These are phyloP conservation scores for Macaranga tanarius DNA, from an alignment of 441 rosid species.

Conservation along the genomic window DNA sequence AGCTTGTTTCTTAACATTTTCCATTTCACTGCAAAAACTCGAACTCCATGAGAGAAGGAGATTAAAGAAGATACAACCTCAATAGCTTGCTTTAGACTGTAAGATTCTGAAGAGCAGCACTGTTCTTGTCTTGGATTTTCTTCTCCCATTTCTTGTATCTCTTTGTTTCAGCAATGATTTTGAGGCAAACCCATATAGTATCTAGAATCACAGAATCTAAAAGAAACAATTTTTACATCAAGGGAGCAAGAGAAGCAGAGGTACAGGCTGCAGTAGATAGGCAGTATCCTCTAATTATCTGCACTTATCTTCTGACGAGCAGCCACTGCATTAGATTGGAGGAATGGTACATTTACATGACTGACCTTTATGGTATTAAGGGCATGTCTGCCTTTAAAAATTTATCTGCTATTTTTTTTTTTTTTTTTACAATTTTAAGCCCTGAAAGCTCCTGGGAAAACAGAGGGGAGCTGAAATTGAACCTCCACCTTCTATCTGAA, in stretches of 20 bases:
- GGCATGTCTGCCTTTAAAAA: neutral
- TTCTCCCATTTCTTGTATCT: constrained; percentile 39
- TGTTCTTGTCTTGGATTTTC: constrained; percentile 28
- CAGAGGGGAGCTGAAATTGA: too few relatives aligned
- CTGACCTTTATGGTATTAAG: constrained; percentile 1
- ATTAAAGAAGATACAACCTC: constrained; percentile 68
- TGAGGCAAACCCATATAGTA: constrained; percentile 39
- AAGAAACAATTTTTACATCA: neutral
- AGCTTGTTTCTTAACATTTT: constrained; percentile 64
- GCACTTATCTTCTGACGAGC: constrained; percentile 16
- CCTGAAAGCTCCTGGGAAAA: too few relatives aligned
- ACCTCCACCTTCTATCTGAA: too few relatives aligned
- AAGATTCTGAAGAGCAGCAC: constrained; percentile 25
- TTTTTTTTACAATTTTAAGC: too few relatives aligned
- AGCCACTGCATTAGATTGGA: neutral
- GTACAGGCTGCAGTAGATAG: neutral
- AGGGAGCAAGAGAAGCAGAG: constrained; percentile 19
- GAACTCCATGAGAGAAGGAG: constrained; percentile 65
- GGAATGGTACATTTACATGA: neutral
- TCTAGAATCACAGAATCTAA: constrained; percentile 21
- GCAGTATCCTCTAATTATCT: neutral
- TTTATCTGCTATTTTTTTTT: too few relatives aligned
- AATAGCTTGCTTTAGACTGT: constrained; percentile 43
- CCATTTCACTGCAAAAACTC: constrained; percentile 81
- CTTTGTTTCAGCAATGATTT: constrained; percentile 20